These are phyloP conservation scores for Pisolithus albus DNA, from an alignment of 768 basidiomycete genomes.

Conservation along the genomic window DNA sequence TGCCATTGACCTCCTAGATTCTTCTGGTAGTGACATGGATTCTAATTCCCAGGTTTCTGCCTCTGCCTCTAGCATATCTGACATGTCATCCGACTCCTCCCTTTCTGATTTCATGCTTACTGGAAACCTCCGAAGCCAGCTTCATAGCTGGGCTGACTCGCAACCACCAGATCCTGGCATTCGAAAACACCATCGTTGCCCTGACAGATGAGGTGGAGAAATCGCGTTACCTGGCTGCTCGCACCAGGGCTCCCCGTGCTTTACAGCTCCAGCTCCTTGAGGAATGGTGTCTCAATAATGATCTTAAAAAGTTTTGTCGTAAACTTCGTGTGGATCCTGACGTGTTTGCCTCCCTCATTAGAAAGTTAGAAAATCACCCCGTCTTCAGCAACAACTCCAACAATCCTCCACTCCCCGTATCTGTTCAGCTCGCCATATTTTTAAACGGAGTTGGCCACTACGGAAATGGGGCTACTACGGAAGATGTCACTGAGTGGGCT, in stretches of 20 bases:
- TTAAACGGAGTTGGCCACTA: conserved; percentile 21
- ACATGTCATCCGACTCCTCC: no score
- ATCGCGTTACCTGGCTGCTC: neutral
- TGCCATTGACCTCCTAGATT: no score
- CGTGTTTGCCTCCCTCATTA: conserved; percentile 19
- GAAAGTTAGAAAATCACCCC: conserved; percentile 16
- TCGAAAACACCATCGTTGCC: neutral
- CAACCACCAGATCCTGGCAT: no score
- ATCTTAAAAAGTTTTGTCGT: conserved; percentile 16
- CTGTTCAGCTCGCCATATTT: neutral
- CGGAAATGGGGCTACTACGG: conserved; percentile 3
- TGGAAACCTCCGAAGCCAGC: no score
- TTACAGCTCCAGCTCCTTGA: neutral
- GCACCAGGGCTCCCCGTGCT: neutral
- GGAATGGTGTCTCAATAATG: conserved; percentile 3
- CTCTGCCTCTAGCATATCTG: no score
- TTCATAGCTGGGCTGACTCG: no score
- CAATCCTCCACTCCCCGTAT: no score
- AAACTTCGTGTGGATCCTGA: conserved; percentile 6
- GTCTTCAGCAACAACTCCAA: conserved; percentile 13
- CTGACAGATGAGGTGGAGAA: neutral
- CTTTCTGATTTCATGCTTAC: no score
- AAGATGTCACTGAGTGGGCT: conserved; percentile 18
- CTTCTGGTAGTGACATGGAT: no score
- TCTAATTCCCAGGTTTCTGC: no score